phyloP scores from a whole-genome alignment of 2,329 filamentous ascomycete genomes.

The Monosporascus ibericus region DNA sequence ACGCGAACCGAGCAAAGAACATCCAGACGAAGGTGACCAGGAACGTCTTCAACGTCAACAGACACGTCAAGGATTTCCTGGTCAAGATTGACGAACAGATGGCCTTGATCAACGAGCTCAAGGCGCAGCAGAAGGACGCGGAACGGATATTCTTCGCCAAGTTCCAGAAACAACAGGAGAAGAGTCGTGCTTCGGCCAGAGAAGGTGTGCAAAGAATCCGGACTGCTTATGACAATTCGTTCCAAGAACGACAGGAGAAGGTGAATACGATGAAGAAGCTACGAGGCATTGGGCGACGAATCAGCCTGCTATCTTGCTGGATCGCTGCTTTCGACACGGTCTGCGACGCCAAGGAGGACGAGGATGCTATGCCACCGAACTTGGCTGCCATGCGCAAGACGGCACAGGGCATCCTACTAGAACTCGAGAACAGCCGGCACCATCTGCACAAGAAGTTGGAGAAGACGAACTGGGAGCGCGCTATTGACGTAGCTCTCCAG shows the following conservation, averaged over 20 bases:
- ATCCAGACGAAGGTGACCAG: conserved; percentile 99
- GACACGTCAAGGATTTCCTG: conserved; percentile 97
- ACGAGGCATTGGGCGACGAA: conserved; percentile 76
- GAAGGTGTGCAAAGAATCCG: conserved; percentile 79
- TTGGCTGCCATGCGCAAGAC: conserved; percentile 76
- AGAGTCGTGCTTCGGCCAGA: conserved; percentile 66
- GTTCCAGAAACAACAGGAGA: conserved; percentile 85
- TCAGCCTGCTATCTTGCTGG: conserved; percentile 83
- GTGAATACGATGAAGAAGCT: conserved; percentile 74
- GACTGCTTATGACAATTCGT: conserved; percentile 75
- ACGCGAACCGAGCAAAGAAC: conserved; percentile 97
- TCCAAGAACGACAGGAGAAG: conserved; percentile 71
- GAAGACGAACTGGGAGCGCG: conserved; percentile 79
- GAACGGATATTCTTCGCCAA: conserved; percentile 79
- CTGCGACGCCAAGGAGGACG: conserved; percentile 65
- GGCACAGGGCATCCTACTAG: conserved; percentile 79
- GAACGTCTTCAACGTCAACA: conserved; percentile 98
- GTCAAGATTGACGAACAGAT: conserved; percentile 99
- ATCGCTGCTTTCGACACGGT: conserved; percentile 84
- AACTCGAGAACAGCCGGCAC: conserved; percentile 83
- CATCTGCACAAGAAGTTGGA: conserved; percentile 82
- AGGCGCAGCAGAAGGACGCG: conserved; percentile 84
- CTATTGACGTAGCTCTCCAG: conserved; percentile 80
- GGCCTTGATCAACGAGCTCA: conserved; percentile 91
- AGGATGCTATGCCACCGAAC: conserved; percentile 61